Evolutionary conservation across 371 early-diverging fungal genomes (phyloP), one percentile per base, ranked within the genome.

Genomic region (Mortierella sp.): DNA sequence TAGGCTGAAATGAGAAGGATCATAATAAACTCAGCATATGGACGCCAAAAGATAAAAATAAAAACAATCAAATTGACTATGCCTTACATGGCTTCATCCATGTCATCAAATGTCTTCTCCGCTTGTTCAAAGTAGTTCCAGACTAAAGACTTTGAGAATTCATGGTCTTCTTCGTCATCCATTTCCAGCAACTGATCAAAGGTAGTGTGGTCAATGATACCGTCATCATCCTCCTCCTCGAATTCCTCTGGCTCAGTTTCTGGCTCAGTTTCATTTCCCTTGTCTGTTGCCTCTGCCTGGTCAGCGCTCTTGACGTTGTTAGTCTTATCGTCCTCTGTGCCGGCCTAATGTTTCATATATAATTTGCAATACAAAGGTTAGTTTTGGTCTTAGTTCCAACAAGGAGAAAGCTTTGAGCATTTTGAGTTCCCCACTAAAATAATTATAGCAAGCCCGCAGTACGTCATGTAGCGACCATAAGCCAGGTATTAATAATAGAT

Each of bases 131-230:
- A 93, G 68, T 92, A 94, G 68, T 94, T 86, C 66, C 80, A 64
- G 6, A 94, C 93, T 67, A 95, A 86, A 29, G 88, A 86, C 67
- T 86, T 85, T 55, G 92, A 91, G 75, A 95, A 95, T 54, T 88
- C 90, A 75, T 88, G 88, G 29, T 93, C 92, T 23, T 92, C 94
- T 61, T 92, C 93, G 55, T 93, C 93, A 68, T 94, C 94, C 93
- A 94, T 93, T 55, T 93, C 94, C 64, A 94, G 76, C 26, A 95
- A 78, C 76, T 94, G 94, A 57, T 92, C 91, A 83, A 95, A 94
- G 8, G 89, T 90, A 58, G 69, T 74, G 69, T 90, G 88, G 75
- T 95, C 94, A 71, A 94, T 87, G 58, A 94, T 85, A 34, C 89
- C 92, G 19, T 55, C 35, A 9, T 34, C 29, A 3, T 69, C 53